Base-by-base conservation (phyloP, 2,329 filamentous ascomycete genomes). In the Akanthomyces muscarius region DNA sequence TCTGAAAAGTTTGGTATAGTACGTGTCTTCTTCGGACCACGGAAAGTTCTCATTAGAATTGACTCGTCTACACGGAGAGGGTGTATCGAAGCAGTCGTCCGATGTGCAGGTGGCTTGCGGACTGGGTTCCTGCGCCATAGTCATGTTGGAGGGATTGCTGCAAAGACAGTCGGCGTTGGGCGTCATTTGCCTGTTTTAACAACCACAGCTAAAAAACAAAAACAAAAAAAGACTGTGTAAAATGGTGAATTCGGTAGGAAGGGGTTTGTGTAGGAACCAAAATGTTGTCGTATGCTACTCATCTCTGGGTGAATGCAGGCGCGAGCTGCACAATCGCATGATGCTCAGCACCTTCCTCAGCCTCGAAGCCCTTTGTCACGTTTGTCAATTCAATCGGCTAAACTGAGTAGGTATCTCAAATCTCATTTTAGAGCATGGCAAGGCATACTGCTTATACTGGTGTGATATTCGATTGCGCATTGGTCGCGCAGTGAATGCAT, bases 1-100 rank as follows among this genome's bases (percentile, higher is more conserved):
- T 51, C 28, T 41, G 38, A 64, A 64, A 18, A 64, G 38, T 5
- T 61, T 64, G 36, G 57, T 64, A 28, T 50, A 64, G 21, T 36
- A 51, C 3, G 33, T 21, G 47, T 64, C 63, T 5, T 55, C 44
- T 10, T 42, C 42, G 1, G 44, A 58, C 63, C 63, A 64, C 5
- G 36, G 14, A 13, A 61, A 50, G 5, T 13, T 30, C 4, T 41
- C 6, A 2, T 4, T 6, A 36, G 11, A 6, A 2, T 47, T n/a
- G 11, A 41, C 23, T 16, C 1, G 2, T 23, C 23, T 47, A 14
- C 47, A 33, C 2, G 10, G n/a, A 38, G n/a, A 7, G 8, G n/a
- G 6, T 41, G 21, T 63, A 7, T 51, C n/a, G 38, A 21, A 7
- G 23, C 33, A 30, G 14, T 56, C 42, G 42, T 55, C 10, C 8